Conservation (phyloP, 2,329 filamentous ascomycete genomes). For the Aspergillus clavatus region DNA sequence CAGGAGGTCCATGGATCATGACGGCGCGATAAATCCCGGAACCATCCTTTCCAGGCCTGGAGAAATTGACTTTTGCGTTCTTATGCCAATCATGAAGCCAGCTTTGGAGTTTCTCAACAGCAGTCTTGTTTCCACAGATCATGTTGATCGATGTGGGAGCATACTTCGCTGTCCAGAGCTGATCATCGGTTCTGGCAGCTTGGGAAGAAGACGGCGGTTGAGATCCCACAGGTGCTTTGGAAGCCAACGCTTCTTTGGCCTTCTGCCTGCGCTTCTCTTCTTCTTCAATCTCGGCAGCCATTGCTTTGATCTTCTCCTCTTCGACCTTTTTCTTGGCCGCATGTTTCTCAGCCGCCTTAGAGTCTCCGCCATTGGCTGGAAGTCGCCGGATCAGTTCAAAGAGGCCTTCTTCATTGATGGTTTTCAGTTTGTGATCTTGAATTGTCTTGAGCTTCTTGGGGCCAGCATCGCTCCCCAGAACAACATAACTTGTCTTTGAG, state of each 20-base stretch:
- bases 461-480: constrained; percentile 84
- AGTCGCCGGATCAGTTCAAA: constrained; percentile 78
- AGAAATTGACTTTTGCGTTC: constrained; percentile 73
- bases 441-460: constrained; percentile 92
- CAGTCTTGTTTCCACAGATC: constrained; percentile 90
- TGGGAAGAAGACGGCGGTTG: constrained; percentile 44
- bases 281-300: constrained; percentile 78
- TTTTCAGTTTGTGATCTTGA: constrained; percentile 71
- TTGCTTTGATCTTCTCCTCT: constrained; percentile 72
- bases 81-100: constrained; percentile 84
- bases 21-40: constrained; percentile 80
- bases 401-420: constrained; percentile 88
- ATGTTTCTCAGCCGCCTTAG: constrained; percentile 79
- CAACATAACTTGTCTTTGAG: constrained; percentile 88
- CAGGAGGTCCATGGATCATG: constrained; percentile 90
- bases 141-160: constrained; percentile 78
- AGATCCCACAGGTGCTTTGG: constrained; percentile 43
- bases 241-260: constrained; percentile 25
- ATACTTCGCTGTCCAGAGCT: constrained; percentile 93
- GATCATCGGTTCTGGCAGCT: constrained; percentile 49
- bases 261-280: constrained; percentile 57
- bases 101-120: constrained; percentile 80
- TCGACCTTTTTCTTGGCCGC: constrained; percentile 82
- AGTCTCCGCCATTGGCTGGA: constrained; percentile 79
- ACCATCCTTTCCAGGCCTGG: constrained; percentile 76